Conservation (phyloP, 768 basidiomycete species). For the Hemileccinum rubropunctum region DNA sequence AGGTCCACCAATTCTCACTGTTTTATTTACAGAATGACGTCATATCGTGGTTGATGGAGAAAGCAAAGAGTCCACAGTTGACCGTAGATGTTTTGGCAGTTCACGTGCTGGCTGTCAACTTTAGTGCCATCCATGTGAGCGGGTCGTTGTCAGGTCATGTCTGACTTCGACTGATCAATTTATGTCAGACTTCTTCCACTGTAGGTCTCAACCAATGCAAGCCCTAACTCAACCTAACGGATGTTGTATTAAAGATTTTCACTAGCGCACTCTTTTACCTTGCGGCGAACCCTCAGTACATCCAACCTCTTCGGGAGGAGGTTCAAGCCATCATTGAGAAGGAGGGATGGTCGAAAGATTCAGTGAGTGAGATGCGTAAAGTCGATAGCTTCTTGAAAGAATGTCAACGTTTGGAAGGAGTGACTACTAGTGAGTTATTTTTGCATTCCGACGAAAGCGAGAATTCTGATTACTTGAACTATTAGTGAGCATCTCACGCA, state of each 20-base stretch:
- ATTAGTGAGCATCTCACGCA: slow-evolving; percentile 29
- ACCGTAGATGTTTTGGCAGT: slow-evolving; percentile 17
- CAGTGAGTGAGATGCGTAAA: slow-evolving; percentile 28
- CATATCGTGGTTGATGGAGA: slow-evolving; percentile 32
- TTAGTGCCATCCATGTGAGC: slow-evolving; percentile 21
- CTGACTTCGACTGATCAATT: background rate
- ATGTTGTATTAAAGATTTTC: slow-evolving; percentile 20
- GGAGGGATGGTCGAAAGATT: slow-evolving; percentile 26
- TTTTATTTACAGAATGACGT: slow-evolving; percentile 25
- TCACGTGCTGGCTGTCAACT: slow-evolving; percentile 7
- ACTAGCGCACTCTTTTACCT: slow-evolving; percentile 35
- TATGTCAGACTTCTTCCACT: slow-evolving; percentile 16
- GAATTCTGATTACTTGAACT: background rate
- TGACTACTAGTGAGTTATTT: slow-evolving; percentile 16
- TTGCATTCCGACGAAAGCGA: background rate
- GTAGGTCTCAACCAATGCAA: background rate
- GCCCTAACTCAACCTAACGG: background rate
- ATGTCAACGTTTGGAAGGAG: slow-evolving; percentile 28
- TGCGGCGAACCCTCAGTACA: slow-evolving; percentile 33
- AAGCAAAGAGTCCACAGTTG: slow-evolving; percentile 18
- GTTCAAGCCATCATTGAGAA: slow-evolving; percentile 24
- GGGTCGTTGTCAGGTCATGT: background rate
- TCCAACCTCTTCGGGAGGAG: slow-evolving; percentile 36
- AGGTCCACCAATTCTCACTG: background rate
- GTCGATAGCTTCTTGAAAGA: slow-evolving; percentile 41